Evolutionary conservation across 1,284 basidiomycete genomes (phyloP).

Genomic region (Cystobasidiaceae sp.): DNA sequence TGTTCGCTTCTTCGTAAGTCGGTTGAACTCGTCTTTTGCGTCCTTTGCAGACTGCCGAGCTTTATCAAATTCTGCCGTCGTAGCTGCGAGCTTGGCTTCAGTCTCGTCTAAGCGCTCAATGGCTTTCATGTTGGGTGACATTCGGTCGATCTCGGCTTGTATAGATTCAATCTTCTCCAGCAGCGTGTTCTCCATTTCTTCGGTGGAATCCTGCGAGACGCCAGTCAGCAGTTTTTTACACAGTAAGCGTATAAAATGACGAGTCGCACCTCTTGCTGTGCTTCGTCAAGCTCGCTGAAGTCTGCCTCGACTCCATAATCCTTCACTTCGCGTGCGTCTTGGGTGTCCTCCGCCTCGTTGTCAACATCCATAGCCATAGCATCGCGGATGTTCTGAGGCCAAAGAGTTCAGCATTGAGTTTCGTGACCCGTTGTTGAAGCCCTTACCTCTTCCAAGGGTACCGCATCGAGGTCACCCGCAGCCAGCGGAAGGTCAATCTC

Average conservation of each 20-base stretch:
- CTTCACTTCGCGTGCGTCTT: conserved; percentile 62
- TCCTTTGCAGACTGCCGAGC: conserved; percentile 70
- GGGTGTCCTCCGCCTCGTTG: conserved; percentile 63
- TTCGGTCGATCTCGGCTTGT: conserved; percentile 77
- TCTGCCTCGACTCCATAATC: conserved; percentile 90
- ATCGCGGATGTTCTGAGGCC: conserved; percentile 63
- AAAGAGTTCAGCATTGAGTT: neutral
- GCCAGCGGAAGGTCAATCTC: conserved; percentile 78
- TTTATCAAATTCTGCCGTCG: conserved; percentile 56
- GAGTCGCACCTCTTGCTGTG: conserved; percentile 71
- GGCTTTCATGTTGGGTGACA: conserved; percentile 96
- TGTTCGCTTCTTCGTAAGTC: conserved; percentile 72
- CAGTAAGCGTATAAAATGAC: too few species aligned
- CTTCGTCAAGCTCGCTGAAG: conserved; percentile 69
- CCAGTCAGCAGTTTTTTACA: too few species aligned
- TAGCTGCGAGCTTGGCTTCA: conserved; percentile 57
- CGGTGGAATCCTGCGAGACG: conserved; percentile 57
- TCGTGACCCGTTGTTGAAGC: neutral
- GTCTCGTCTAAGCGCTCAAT: conserved; percentile 92
- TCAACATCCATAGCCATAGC: conserved; percentile 82
- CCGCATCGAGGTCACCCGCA: conserved; percentile 70
- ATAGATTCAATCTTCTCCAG: conserved; percentile 71
- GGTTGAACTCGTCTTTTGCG: conserved; percentile 85
- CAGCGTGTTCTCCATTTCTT: conserved; percentile 65
- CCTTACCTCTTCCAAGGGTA: conserved; percentile 85